Conservation (phyloP, 2,329 filamentous ascomycete genomes). For the Aspergillus sergii region DNA sequence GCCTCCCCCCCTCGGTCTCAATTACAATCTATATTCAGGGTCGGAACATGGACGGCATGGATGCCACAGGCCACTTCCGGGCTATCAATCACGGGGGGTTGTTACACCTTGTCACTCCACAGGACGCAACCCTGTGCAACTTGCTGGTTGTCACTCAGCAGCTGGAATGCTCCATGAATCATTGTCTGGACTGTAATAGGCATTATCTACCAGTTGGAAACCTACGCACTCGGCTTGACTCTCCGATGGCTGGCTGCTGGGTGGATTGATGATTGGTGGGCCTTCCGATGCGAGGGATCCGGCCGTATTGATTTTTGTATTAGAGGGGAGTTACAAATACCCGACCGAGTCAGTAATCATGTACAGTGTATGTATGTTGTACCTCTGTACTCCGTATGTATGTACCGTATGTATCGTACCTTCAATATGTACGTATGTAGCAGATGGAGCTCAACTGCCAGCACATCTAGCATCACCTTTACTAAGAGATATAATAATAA, state of each 20-base stretch:
- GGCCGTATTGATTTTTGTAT: constrained; percentile 7
- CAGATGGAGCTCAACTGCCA: not conserved
- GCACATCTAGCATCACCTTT: not conserved
- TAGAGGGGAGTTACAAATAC: not conserved
- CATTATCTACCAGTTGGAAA: not conserved
- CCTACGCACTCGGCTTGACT: not conserved
- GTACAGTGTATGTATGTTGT: not conserved
- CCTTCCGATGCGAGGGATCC: constrained; percentile 16
- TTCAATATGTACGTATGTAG: not conserved
- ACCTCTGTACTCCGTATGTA: not conserved
- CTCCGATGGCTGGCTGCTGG: constrained; percentile 14
- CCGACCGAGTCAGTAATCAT: not conserved
- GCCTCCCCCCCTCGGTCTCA: not conserved
- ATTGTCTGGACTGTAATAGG: not conserved
- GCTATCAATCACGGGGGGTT: not conserved
- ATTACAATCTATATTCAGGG: not conserved
- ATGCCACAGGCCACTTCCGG: not conserved
- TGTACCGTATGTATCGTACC: not conserved
- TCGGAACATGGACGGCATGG: not conserved
- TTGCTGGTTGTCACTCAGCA: not conserved
- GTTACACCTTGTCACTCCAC: not conserved
- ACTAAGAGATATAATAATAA: not conserved
- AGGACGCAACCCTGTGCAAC: not conserved
- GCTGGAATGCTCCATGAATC: not conserved
- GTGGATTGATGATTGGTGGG: constrained; percentile 17